phyloP scores from a whole-genome alignment of 768 basidiomycete species.

The Clavulina sp. region DNA sequence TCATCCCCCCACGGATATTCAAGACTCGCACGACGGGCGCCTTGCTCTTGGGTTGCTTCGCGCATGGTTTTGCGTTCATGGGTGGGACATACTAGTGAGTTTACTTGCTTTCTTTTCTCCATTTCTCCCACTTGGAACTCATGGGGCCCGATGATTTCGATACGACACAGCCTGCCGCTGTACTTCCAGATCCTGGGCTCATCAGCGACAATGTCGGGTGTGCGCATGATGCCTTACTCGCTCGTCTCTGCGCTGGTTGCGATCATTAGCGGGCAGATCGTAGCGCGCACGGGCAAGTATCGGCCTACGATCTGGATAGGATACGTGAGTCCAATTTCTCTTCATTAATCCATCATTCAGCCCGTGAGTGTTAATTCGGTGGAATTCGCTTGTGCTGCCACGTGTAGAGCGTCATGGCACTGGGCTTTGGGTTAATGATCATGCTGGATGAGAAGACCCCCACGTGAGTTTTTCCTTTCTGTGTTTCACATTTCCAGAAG shows the following conservation, averaged over 20 bases:
- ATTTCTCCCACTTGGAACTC: neutral
- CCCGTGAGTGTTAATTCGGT: neutral
- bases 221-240: constrained; percentile 52
- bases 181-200: constrained; percentile 67
- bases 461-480: constrained; percentile 19
- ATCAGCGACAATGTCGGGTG: constrained; percentile 48
- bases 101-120: neutral
- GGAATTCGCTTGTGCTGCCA: neutral
- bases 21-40: constrained; percentile 61
- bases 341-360: neutral
- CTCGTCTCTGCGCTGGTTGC: constrained; percentile 39
- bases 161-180: constrained; percentile 49
- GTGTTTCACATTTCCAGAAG: neutral
- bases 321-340: constrained; percentile 21
- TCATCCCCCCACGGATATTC: constrained; percentile 60
- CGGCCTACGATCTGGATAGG: constrained; percentile 38
- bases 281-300: constrained; percentile 32
- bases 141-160: neutral
- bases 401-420: constrained; percentile 27
- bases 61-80: constrained; percentile 53
- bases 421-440: constrained; percentile 61
- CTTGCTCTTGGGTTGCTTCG: constrained; percentile 36
- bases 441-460: constrained; percentile 42
- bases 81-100: constrained; percentile 19
- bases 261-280: constrained; percentile 35